A percentile compares a stretch with the other conserved stretches of the same genome.
Evolutionary conservation across 768 basidiomycete species (phyloP).

Genomic region (Rhodocollybia butyracea): DNA sequence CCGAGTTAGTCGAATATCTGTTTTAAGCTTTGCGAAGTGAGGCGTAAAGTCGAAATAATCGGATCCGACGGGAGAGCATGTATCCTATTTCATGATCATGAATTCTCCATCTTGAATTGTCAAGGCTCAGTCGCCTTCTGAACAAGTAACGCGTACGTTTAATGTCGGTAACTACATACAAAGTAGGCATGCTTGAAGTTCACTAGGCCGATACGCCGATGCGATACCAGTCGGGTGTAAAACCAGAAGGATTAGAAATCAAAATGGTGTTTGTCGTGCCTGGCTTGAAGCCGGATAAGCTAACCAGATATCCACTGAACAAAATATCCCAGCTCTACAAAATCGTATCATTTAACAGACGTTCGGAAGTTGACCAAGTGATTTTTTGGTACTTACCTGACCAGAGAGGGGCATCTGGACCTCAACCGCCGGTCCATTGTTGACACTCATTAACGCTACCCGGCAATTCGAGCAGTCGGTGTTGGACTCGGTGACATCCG

Average conservation of each 20-base stretch:
- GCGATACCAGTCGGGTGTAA: conserved; percentile 39
- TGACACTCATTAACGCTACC: conserved; percentile 43
- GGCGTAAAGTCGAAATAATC: no score
- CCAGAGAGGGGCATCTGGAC: conserved; percentile 46
- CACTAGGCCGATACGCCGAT: conserved; percentile 27
- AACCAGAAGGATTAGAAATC: conserved; percentile 41
- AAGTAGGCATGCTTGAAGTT: background rate
- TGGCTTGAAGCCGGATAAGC: conserved; percentile 39
- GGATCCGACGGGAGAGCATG: no score
- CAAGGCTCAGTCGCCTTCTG: no score
- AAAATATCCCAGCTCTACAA: conserved; percentile 45
- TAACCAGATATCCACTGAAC: conserved; percentile 36
- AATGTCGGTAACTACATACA: no score
- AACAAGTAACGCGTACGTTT: no score
- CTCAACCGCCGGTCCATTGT: conserved; percentile 39
- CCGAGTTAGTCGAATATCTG: no score
- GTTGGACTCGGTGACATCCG: conserved; percentile 38
- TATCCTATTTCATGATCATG: no score
- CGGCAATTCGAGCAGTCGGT: conserved; percentile 48
- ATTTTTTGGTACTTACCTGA: conserved; percentile 29
- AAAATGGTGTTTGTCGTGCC: conserved; percentile 42
- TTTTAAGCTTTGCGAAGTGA: no score
- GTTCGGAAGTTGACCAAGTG: background rate
- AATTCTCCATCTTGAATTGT: background rate
- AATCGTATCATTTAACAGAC: background rate